Evolutionary conservation across 495 filamentous ascomycete genomes (phyloP).

Genomic region (Talaromyces thailandensis): DNA sequence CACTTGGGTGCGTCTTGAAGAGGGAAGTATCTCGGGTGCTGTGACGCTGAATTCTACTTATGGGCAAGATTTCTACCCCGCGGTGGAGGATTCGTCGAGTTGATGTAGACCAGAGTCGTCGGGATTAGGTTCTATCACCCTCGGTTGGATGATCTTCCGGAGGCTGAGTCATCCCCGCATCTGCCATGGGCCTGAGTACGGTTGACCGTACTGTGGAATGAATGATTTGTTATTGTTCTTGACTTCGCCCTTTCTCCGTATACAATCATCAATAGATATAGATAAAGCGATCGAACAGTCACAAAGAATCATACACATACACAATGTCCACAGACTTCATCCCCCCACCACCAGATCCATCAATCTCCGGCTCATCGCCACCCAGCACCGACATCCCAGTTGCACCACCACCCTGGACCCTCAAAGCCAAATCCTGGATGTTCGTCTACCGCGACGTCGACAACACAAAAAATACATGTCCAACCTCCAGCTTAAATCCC

Average conservation of each 20-base stretch:
- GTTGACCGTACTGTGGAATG: too few relatives aligned
- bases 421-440: neutral
- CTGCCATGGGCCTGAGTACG: neutral
- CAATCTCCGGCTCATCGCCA: neutral
- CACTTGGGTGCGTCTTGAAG: conserved; percentile 61
- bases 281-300: neutral
- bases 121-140: neutral
- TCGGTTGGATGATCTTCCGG: neutral
- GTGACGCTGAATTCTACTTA: conserved; percentile 64
- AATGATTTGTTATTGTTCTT: neutral
- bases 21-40: conserved; percentile 41
- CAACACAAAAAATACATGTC: neutral
- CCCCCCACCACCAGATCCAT: neutral
- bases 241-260: neutral
- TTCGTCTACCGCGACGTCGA: neutral
- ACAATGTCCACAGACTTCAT: neutral
- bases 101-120: neutral
- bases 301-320: neutral
- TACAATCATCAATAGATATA: neutral
- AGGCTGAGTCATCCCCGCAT: neutral
- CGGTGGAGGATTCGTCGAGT: neutral
- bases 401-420: neutral
- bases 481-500: neutral
- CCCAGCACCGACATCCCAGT: neutral
- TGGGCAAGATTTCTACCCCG: conserved; percentile 47